Base-by-base conservation (phyloP, 23 red algal species). In the Gracilaria caudata region DNA sequence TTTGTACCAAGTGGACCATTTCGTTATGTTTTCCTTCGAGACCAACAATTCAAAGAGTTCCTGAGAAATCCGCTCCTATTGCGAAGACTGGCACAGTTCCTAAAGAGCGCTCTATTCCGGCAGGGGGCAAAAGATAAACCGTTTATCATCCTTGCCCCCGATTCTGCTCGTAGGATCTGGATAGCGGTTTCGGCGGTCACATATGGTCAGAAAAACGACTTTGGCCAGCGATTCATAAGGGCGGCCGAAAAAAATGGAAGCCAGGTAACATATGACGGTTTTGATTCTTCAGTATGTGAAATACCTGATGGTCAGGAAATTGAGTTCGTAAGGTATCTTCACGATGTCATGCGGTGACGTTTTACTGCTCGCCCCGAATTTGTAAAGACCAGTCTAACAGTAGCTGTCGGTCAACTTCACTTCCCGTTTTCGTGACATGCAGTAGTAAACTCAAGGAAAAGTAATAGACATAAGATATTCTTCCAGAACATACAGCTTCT, bases 291-390 rank as follows among this genome's bases (percentile, higher is more conserved):
- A 24, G 86, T 88, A 3, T 86, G 83, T 73, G 84, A 89, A 74
- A 80, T 94, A 39, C 76, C 72, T 21, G 92, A 94, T 73, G 92
- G 92, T 24, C 92, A 94, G 37, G 92, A 94, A 68, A 94, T 87
- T 41, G 92, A 94, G 72, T 94, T 94, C 54, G 81, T 94, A 28
- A 76, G 92, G 28, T 94, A 79, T 51, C 78, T 94, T n/a, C 92
- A 94, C 39, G 92, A 94, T 37, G 73, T 94, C 3, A 88, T 94
- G 84, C 68, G 65, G 49, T 93, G 64, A 75, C 29, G 35, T 19
- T 47, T 36, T 36, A 4, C 11, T 28, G 10, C 30, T 7, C 30
- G 0, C 26, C 0, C 5, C 8, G 1, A 8, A 33, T 36, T 35
- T 66, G 61, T 66, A 66, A 66, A 66, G 23, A 9, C 29, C 29